Evolutionary conservation across 352 stramenopile genomes (phyloP).

Genomic region (Globisporangium middletonii): DNA sequence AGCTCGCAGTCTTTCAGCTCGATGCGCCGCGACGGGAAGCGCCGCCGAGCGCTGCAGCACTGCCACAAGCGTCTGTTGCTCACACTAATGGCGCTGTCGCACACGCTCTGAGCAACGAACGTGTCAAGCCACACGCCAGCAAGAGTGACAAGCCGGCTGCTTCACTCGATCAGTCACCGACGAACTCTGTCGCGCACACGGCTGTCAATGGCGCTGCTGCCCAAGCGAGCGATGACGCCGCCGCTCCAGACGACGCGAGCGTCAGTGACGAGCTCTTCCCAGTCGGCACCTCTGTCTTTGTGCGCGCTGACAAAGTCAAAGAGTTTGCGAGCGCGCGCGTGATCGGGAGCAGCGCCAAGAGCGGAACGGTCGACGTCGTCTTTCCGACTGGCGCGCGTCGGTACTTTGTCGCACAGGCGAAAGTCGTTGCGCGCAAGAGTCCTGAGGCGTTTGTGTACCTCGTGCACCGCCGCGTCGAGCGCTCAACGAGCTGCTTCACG

Average conservation of each 20-base stretch:
- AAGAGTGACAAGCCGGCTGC: no score
- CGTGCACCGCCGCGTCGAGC: constrained; percentile 81
- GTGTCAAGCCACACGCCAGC: no score
- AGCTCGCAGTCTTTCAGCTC: constrained; percentile 59
- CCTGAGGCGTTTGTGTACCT: constrained; percentile 67
- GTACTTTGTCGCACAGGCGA: constrained; percentile 56
- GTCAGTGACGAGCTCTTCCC: constrained; percentile 18
- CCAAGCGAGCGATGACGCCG: no score
- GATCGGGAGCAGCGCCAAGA: constrained; percentile 53
- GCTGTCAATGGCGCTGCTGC: no score
- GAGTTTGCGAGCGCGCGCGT: constrained; percentile 54
- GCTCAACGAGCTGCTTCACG: constrained; percentile 73
- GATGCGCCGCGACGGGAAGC: not conserved
- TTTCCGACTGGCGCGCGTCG: constrained; percentile 51
- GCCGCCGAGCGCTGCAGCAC: no score
- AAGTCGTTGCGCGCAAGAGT: constrained; percentile 42
- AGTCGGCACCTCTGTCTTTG: constrained; percentile 51
- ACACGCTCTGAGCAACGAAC: no score
- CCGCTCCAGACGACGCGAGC: constrained; percentile 7
- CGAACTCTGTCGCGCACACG: no score
- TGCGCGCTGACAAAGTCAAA: constrained; percentile 60
- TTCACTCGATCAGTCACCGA: no score
- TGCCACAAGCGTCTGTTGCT: no score
- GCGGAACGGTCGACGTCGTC: constrained; percentile 57
- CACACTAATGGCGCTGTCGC: no score